A percentile compares a stretch with the other conserved stretches of the same genome.
Conservation (phyloP, 371 early-diverging fungal species). For the Mortierella sp. region DNA sequence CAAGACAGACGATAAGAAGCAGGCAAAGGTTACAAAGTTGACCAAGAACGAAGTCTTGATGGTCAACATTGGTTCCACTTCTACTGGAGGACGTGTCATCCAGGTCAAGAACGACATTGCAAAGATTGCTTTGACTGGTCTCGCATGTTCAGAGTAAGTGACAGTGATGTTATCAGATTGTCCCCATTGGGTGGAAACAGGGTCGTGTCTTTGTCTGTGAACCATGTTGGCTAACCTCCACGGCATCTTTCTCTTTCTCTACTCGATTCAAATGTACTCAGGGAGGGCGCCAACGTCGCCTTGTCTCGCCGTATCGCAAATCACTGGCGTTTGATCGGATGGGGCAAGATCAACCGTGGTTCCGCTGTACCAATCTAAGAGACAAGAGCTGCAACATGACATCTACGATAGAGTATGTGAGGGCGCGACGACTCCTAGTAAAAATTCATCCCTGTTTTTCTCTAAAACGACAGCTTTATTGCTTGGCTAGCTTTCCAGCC, state of each 20-base stretch:
- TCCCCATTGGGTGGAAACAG: too few species aligned
- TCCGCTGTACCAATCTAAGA: constrained; percentile 67
- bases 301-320: constrained; percentile 98
- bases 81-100: constrained; percentile 97
- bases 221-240: too few species aligned
- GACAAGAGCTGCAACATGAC: background rate
- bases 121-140: constrained; percentile 93
- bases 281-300: constrained; percentile 97
- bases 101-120: constrained; percentile 94
- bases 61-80: constrained; percentile 99
- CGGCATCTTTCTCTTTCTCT: background rate
- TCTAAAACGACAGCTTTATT: constrained; percentile 15
- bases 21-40: constrained; percentile 93
- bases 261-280: background rate
- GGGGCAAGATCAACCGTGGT: constrained; percentile 96
- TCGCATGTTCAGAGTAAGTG: constrained; percentile 95
- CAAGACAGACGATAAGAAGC: constrained; percentile 97
- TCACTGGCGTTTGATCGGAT: constrained; percentile 99
- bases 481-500: constrained; percentile 42
- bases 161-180: too few species aligned
- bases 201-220: too few species aligned
- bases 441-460: background rate
- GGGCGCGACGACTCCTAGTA: constrained; percentile 1
- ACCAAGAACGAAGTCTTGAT: constrained; percentile 95
- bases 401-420: constrained; percentile 7